Base-by-base conservation (phyloP, 2,329 filamentous ascomycete species). In the Allantophomopsis cytisporea region DNA sequence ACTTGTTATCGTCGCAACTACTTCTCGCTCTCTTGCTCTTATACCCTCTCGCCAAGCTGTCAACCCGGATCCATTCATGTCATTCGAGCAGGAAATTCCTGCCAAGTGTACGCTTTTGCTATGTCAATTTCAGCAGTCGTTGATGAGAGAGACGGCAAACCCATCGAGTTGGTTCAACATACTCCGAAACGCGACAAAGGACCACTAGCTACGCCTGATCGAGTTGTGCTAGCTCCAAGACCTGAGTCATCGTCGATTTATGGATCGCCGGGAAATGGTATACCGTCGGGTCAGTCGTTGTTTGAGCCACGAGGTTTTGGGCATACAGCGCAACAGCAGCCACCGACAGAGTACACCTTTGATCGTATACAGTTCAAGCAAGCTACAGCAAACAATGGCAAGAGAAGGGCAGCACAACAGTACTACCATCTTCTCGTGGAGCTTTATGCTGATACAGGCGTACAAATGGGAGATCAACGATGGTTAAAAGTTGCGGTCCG, bases 281-380 rank as follows among this genome's bases (percentile, higher is more conserved):
- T 52, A 34, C 39, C 45, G 3, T 41, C 39, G 8, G 6, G n/a
- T 37, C 38, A 36, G 12, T 35, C 41, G 6, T 15, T 39, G 30
- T 50, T 45, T 35, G 48, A 49, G n/a, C 40, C 39, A 23, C 31
- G 21, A 10, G 41, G 35, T 16, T 36, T 34, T 14, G 18, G 31
- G 14, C 17, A 35, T 15, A 6, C 23, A 12, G 23, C 23, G 11
- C 41, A 41, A 20, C 51, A 45, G 31, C 48, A 50, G 32, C 53
- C 53, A 2, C 40, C 48, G 3, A 49, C 43, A 1, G 54, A 58
- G 43, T 50, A 50, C n/a, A 56, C 53, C 0, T 85, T 83, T 52
- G 80, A 84, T 51, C 72, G 80, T 2, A 81, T 84, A 31, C 80
- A 85, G 48, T 85, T 85, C 62, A 81, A 83, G 48, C 78, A 76